Conservation (phyloP, 2,329 filamentous ascomycete species). For the Cryphonectria radicalis region DNA sequence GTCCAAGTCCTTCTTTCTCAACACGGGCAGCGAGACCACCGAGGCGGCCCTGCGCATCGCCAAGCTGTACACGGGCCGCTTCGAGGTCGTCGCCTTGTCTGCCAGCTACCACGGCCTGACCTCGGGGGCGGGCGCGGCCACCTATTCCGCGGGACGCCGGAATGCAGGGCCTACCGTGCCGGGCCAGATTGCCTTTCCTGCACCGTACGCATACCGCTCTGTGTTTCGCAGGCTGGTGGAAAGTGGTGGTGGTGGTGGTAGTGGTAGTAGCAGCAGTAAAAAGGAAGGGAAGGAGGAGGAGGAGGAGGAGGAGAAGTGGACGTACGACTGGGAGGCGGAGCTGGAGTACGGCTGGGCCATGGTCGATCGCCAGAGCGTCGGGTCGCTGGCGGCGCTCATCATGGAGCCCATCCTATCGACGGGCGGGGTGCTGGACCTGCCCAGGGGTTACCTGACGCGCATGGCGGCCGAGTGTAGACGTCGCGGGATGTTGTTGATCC, state of each 20-base stretch:
- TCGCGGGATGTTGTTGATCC: slow-evolving; percentile 60
- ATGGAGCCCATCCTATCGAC: slow-evolving; percentile 63
- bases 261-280: too few species aligned
- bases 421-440: slow-evolving; percentile 60
- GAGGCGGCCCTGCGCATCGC: slow-evolving; percentile 68
- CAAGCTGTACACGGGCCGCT: slow-evolving; percentile 65
- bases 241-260: slow-evolving; percentile 44
- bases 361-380: slow-evolving; percentile 61
- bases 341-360: slow-evolving; percentile 66
- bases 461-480: slow-evolving; percentile 56
- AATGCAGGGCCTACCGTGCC: slow-evolving; percentile 53
- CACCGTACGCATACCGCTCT: slow-evolving; percentile 65
- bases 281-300: too few species aligned
- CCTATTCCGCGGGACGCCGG: slow-evolving; percentile 57
- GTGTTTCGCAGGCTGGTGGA: slow-evolving; percentile 57
- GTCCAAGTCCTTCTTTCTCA: slow-evolving; percentile 60
- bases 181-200: slow-evolving; percentile 61
- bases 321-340: slow-evolving; percentile 69
- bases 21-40: slow-evolving; percentile 57
- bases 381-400: slow-evolving; percentile 66
- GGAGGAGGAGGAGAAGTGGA: slow-evolving; percentile 36
- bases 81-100: slow-evolving; percentile 64
- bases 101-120: slow-evolving; percentile 67
- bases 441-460: slow-evolving; percentile 57
- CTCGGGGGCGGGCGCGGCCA: slow-evolving; percentile 53